Evolutionary conservation across 257 asterid genomes (phyloP), one percentile per base, ranked within the genome.

Genomic region (Gentiana dahurica): DNA sequence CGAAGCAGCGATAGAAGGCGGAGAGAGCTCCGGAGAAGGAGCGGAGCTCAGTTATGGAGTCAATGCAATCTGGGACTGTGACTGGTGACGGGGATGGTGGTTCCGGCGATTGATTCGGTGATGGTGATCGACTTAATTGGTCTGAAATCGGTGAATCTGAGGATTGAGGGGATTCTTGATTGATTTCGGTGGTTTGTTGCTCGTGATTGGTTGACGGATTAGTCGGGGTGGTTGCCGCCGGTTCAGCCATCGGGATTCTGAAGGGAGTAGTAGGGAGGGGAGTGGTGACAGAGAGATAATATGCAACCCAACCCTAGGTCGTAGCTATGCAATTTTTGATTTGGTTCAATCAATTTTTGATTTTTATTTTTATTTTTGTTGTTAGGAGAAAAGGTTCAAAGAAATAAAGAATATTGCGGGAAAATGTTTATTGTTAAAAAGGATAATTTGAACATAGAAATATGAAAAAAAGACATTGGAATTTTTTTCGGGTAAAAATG

Each of bases 1-100:
- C 76, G 50, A 68, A 87, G 78, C 86, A 68, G 44, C 71, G 57
- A 10, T 75, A 69, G 79, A 87, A 87, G 44, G 71, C 67, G 32
- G 81, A 44, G 9, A 86, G 72, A 35, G 84, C 82, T 45, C 61
- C 73, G 64, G 83, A 66, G 52, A 87, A 77, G 69, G 59, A 54
- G 49, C 71, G 71, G 64, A 84, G 71, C 15, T 77, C 74, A 59
- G 67, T 36, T 39, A 77, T 59, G 1, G 91, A 73, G 53, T 66
- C 46, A 35, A 61, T 35, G n/a, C 59, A 53, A 34, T 15, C 60
- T 3, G 82, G 82, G 41, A 53, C 33, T 24, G 24, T 24, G 24
- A 24, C 10, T 32, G 70, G 66, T 41, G 70, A 54, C 4, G 64
- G 48, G 53, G 69, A 58, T 24, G 70, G 55, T 12, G 54, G 60